Conservation (phyloP, 108 stramenopile species). For the Schizochytrium sp. region DNA sequence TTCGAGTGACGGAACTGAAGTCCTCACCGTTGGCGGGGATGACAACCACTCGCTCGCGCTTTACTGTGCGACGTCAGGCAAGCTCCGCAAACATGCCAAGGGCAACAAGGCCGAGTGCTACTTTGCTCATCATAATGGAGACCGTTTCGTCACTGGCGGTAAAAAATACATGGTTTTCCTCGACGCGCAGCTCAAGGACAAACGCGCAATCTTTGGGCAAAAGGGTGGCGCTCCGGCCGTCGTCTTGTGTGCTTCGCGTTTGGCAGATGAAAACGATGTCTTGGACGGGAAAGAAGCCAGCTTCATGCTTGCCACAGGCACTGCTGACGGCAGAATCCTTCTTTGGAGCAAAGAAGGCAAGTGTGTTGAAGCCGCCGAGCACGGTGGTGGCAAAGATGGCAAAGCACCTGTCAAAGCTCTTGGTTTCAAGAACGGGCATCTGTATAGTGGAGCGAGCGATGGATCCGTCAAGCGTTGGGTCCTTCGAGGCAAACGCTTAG, state of each 20-base stretch:
- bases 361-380: neutral
- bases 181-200: neutral
- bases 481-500: neutral
- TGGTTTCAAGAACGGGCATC: neutral
- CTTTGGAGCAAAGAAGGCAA: neutral
- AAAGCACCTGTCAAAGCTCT: neutral
- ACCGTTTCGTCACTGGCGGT: conserved; percentile 33
- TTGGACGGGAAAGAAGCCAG: too few species aligned
- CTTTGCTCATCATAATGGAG: neutral
- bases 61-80: conserved; percentile 44
- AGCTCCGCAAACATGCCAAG: neutral
- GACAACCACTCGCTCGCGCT: conserved; percentile 40
- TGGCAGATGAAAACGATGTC: neutral
- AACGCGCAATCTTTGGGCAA: neutral
- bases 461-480: neutral
- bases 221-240: neutral
- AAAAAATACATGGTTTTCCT: conserved; percentile 11
- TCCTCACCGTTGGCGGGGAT: conserved; percentile 48
- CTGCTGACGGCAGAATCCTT: neutral
- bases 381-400: neutral
- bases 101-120: conserved; percentile 7
- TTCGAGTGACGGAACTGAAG: conserved; percentile 32
- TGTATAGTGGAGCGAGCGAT: neutral
- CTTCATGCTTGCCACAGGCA: neutral
- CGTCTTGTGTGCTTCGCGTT: neutral